Evolutionary conservation across 768 basidiomycete genomes (phyloP), one percentile per base, ranked within the genome.

Genomic region (Collybia mongolica): DNA sequence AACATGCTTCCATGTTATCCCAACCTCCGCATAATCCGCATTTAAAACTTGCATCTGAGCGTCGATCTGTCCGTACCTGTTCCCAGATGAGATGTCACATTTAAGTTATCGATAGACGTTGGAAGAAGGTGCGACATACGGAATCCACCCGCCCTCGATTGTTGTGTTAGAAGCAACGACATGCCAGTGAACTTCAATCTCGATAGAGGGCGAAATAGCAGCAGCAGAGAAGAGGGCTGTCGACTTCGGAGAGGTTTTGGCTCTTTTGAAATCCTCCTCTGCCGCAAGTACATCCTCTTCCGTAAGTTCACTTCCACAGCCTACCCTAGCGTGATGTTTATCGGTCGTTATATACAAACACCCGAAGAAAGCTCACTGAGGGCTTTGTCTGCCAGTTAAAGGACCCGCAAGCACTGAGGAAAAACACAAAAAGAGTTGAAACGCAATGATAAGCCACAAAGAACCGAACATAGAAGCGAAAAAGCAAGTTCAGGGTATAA

Each of bases 31-130:
- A 49, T 73, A 79, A 49, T 68, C 72, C 4, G 54, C 20, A 60
- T 80, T 80, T 23, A 80, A 56, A 35, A 70, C 67, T 19, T 60
- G 49, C 49, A 80, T 73, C 51, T 76, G 75, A 8, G 56, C 59
- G 11, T 59, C 48, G 48, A 81, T 72, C 41, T 73, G 69, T 2
- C 44, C 43, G 42, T 67, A 54, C 26, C 71, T 68, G 57, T 37
- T 58, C 53, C n/a, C 60, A 38, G 37, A 53, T 48, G 49, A 58
- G 9, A 29, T 20, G 17, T 9, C 4, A 54, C 47, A 24, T 44
- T 40, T 12, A 52, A 40, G 17, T 36, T 22, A 32, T 8, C 32
- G 38, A 28, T 44, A 37, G 18, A 40, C 3, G 18, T 14, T 20
- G 7, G 19, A n/a, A 42, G 24, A 40, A 23, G n/a, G 39, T 9